These are phyloP conservation scores for Talaromyces liani DNA, from an alignment of 495 filamentous ascomycete species.

Conservation along the genomic window DNA sequence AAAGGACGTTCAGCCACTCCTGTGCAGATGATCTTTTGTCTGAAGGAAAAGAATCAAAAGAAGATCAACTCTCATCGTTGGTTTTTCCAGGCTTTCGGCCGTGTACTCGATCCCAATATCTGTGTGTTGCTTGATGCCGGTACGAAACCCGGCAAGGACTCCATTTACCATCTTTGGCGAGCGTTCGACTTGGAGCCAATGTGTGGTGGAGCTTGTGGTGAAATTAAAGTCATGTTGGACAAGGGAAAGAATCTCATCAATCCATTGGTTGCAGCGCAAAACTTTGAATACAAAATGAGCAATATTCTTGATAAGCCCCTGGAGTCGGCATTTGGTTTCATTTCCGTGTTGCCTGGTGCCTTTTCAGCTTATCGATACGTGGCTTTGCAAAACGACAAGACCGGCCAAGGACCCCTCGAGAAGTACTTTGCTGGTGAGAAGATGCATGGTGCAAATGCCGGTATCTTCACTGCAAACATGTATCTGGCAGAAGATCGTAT, in stretches of 20 bases:
- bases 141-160: constrained; percentile 85
- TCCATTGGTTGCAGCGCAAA: constrained; percentile 91
- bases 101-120: constrained; percentile 88
- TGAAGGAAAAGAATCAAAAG: constrained; percentile 99
- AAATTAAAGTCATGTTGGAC: constrained; percentile 99
- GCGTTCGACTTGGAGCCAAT: constrained; percentile 96
- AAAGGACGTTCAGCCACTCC: constrained; percentile 68
- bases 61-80: constrained; percentile 99
- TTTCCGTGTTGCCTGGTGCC: constrained; percentile 91
- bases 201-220: constrained; percentile 95
- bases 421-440: constrained; percentile 98
- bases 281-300: constrained; percentile 99
- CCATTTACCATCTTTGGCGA: constrained; percentile 97
- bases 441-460: constrained; percentile 91
- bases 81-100: constrained; percentile 98
- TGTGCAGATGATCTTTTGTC: constrained; percentile 95
- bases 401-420: constrained; percentile 84
- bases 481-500: constrained; percentile 99
- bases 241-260: constrained; percentile 86
- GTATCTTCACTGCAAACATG: constrained; percentile 99
- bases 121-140: constrained; percentile 96
- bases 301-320: constrained; percentile 98
- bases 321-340: constrained; percentile 97
- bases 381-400: constrained; percentile 93
- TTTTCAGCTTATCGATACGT: constrained; percentile 96